Evolutionary conservation across 2,329 filamentous ascomycete genomes (phyloP), one percentile per base, ranked within the genome.

Genomic region (Exophiala phaeomuriformis): DNA sequence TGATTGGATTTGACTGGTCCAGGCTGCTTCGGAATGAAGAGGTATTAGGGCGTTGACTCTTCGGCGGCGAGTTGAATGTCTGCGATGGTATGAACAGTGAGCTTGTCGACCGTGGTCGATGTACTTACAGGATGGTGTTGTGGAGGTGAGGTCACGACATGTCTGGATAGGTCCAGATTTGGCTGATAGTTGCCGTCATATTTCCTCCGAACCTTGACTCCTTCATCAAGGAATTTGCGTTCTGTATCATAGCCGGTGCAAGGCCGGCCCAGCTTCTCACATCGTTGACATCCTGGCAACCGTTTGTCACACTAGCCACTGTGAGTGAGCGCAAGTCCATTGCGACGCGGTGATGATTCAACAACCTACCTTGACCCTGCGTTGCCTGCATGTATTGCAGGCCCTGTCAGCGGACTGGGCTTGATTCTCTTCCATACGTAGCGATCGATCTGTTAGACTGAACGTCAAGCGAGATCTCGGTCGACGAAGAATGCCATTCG

Each of bases 141-240:
- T 30, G 44, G 39, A 39, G 36, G 49, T 31, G 52, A 47, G 12
- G 45, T n/a, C 32, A 49, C 41, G 3, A 45, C 33, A 12, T 29
- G 31, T 35, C 44, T 53, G 3, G 49, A 37, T 41, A 47, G 51
- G 28, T 56, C 47, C 10, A 52, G 54, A 5, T 47, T 33, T 3
- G 47, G 28, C 39, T 57, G 54, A 41, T 52, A 55, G 46, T 52
- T 49, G 27, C 49, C 54, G 51, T 59, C 57, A 47, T 59, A 61
- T 51, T 61, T 61, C 43, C 67, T 67, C 45, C 70, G 65, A 28
- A 72, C 68, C 12, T 69, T 68, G 27, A 68, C 67, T 4, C 70
- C 69, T 52, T 72, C 69, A 48, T 72, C 70, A 44, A 72, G 70
- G 52, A 72, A 72, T 41, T 72, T 72, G 52, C 70, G 69, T 27